Percentiles rank a stretch among this genome's conserved stretches.
Evolutionary conservation across 805 yeast genomes (phyloP).

Genomic region (Teunomyces lycoperdinae): DNA sequence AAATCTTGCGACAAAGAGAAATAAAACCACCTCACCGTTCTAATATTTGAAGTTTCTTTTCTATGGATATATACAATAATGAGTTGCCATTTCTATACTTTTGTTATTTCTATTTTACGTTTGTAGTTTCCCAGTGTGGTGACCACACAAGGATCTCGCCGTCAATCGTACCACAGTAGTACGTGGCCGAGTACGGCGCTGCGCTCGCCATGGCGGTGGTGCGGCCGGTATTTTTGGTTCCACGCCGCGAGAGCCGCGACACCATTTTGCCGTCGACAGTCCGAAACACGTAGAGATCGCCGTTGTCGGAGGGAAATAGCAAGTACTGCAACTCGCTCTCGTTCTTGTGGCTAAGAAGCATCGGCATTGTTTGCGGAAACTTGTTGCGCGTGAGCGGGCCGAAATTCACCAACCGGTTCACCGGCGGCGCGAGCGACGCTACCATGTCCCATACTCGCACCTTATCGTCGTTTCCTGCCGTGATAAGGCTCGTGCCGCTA

Average conservation of each 20-base stretch:
- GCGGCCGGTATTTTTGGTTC: constrained; percentile 39
- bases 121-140: constrained; percentile 11
- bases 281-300: constrained; percentile 61
- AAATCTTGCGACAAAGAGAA: too few relatives aligned
- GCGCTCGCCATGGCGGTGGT: constrained; percentile 53
- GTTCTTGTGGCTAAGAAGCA: constrained; percentile 47
- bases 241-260: constrained; percentile 48
- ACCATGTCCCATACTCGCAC: constrained; percentile 74
- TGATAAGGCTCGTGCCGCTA: constrained; percentile 57
- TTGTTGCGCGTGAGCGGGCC: constrained; percentile 76
- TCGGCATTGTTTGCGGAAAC: constrained; percentile 46
- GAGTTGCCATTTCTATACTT: neutral
- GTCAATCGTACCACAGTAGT: constrained; percentile 61
- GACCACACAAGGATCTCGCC: constrained; percentile 65
- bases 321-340: constrained; percentile 59
- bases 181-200: constrained; percentile 43
- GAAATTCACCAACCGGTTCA: constrained; percentile 66
- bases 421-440: constrained; percentile 34
- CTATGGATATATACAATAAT: too few relatives aligned
- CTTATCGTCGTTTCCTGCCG: constrained; percentile 79
- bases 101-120: neutral
- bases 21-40: too few relatives aligned
- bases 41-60: too few relatives aligned
- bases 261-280: constrained; percentile 62
- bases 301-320: constrained; percentile 72